Conservation (phyloP, 2,329 filamentous ascomycete genomes). For the Alternaria sp. region DNA sequence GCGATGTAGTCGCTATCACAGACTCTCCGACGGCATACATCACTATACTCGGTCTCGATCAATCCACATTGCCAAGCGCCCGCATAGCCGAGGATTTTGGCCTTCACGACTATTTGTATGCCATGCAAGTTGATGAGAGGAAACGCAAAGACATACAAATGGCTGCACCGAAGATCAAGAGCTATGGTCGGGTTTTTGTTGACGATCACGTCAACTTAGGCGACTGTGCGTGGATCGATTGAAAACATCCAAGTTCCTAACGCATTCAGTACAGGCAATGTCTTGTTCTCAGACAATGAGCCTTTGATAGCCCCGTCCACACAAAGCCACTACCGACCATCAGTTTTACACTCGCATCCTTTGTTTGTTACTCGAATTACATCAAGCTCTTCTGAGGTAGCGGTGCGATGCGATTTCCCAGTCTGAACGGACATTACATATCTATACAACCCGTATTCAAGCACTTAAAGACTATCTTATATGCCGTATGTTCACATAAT, state of each 20-base stretch:
- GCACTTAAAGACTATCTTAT: background rate
- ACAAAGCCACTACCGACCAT: background rate
- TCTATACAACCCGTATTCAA: background rate
- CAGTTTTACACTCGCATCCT: background rate
- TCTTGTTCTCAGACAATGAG: background rate
- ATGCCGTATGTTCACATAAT: background rate
- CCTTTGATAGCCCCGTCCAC: background rate
- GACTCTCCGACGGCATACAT: slow-evolving; percentile 26
- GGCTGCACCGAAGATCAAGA: slow-evolving; percentile 5
- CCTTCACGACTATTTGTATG: slow-evolving; percentile 1
- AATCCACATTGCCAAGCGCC: background rate
- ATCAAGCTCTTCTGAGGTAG: background rate
- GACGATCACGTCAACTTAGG: slow-evolving; percentile 5
- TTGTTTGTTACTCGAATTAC: background rate
- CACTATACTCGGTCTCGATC: slow-evolving; percentile 23
- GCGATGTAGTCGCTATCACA: slow-evolving; percentile 25
- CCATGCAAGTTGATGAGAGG: background rate
- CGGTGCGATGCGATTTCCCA: background rate
- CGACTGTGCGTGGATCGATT: slow-evolving; percentile 14
- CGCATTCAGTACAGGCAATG: background rate
- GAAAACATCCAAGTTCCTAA: background rate
- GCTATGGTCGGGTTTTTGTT: slow-evolving; percentile 8
- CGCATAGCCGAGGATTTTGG: background rate
- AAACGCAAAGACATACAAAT: background rate
- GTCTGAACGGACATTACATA: background rate